These are phyloP conservation scores for Fusarium duplospermum DNA, from an alignment of 2,329 filamentous ascomycete genomes.

Conservation along the genomic window DNA sequence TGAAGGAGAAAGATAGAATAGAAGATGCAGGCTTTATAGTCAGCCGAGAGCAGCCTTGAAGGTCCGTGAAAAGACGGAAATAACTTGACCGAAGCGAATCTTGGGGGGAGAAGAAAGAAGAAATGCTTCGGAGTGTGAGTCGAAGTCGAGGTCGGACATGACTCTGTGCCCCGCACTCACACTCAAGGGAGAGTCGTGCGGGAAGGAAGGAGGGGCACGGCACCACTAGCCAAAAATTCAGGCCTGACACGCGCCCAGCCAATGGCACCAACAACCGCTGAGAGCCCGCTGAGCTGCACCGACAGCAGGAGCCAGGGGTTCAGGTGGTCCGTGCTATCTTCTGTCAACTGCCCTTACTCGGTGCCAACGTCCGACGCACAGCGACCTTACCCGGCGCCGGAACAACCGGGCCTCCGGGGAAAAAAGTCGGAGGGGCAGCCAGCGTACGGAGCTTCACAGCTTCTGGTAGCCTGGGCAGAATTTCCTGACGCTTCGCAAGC, in stretches of 20 bases:
- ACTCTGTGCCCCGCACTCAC: constrained; percentile 47
- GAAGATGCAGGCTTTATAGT: constrained; percentile 5
- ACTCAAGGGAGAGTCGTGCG: constrained; percentile 36
- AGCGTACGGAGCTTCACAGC: constrained; percentile 43
- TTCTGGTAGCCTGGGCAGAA: constrained; percentile 47
- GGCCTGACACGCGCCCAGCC: constrained; percentile 39
- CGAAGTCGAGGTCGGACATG: constrained; percentile 41
- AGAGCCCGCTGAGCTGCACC: constrained; percentile 23
- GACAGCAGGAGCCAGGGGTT: constrained; percentile 34
- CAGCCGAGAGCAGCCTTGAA: constrained; percentile 25
- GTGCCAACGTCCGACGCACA: constrained; percentile 4
- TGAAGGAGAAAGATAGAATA: constrained; percentile 1
- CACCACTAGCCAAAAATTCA: constrained; percentile 42
- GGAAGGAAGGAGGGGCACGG: constrained; percentile 45
- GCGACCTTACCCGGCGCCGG: constrained; percentile 34
- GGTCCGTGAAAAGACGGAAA: constrained; percentile 30
- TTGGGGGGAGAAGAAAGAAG: constrained; percentile 29
- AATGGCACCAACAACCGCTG: constrained; percentile 27
- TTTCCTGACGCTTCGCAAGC: constrained; percentile 44
- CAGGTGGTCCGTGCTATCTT: constrained; percentile 35
- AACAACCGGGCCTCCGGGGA: constrained; percentile 43
- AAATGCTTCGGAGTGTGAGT: constrained; percentile 41
- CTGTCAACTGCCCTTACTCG: constrained; percentile 33
- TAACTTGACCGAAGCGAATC: constrained; percentile 26
- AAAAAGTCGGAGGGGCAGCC: constrained; percentile 45